These are phyloP conservation scores for Bryum argenteum DNA, from an alignment of 225 moss, liverwort and hornwort genomes.

Conservation along the genomic window DNA sequence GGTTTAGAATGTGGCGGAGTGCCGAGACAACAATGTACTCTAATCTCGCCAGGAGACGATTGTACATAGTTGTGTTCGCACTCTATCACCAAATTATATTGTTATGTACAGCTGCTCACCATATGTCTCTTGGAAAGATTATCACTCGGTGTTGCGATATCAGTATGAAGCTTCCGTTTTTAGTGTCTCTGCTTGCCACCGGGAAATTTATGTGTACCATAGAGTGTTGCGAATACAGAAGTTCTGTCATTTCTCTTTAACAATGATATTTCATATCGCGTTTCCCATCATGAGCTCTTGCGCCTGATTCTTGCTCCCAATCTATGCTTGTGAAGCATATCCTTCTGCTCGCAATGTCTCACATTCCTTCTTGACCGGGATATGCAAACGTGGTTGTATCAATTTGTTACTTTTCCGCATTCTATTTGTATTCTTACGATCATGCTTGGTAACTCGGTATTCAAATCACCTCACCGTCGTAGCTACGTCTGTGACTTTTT, in stretches of 20 bases:
- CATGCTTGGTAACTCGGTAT: not conserved
- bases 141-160: slow-evolving; percentile 26
- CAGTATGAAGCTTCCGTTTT: slow-evolving; percentile 15
- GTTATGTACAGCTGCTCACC: slow-evolving; percentile 42
- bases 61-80: slow-evolving; percentile 45
- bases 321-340: not conserved
- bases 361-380: not conserved
- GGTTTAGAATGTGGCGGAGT: slow-evolving; percentile 33
- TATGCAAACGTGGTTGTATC: not conserved
- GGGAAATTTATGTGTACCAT: slow-evolving; percentile 39
- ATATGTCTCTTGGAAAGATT: not conserved
- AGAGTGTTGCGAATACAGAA: slow-evolving; percentile 37
- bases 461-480: not conserved
- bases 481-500: not conserved
- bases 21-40: slow-evolving; percentile 48
- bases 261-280: slow-evolving; percentile 15
- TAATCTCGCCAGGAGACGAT: slow-evolving; percentile 29
- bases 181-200: slow-evolving; percentile 29
- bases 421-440: not conserved
- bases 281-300: not conserved
- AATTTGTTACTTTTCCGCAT: not conserved
- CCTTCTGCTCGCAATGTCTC: not conserved
- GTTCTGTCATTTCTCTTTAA: slow-evolving; percentile 21
- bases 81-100: slow-evolving; percentile 34
- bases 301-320: slow-evolving; percentile 15